Evolutionary conservation across 1,284 basidiomycete genomes (phyloP).

Genomic region (Abortiporus biennis): DNA sequence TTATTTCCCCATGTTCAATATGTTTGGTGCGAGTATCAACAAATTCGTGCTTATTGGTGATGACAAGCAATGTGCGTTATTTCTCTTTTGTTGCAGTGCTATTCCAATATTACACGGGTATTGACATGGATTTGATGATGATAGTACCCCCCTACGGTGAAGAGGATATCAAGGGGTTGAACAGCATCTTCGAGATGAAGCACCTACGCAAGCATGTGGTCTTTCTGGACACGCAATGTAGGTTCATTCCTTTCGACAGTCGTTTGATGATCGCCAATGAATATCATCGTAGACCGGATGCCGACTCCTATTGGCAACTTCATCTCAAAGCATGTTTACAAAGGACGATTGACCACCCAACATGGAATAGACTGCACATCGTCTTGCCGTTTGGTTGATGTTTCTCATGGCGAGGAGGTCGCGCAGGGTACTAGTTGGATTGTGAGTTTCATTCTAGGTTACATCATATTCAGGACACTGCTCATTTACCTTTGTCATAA

Average conservation of each 20-base stretch:
- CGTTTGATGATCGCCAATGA: neutral
- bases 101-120: no score
- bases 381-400: conserved; percentile 35
- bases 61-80: conserved; percentile 59
- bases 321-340: conserved; percentile 39
- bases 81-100: no score
- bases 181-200: conserved; percentile 39
- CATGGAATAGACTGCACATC: conserved; percentile 23
- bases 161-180: conserved; percentile 31
- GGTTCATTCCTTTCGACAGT: conserved; percentile 10
- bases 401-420: conserved; percentile 31
- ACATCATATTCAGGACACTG: no score
- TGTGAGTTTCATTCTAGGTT: no score
- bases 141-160: conserved; percentile 45
- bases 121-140: conserved; percentile 2
- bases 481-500: conserved; percentile 13
- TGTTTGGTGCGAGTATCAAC: conserved; percentile 36
- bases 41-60: conserved; percentile 74
- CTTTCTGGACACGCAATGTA: conserved; percentile 43
- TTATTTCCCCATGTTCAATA: conserved; percentile 47
- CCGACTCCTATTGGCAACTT: conserved; percentile 40
- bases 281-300: conserved; percentile 36
- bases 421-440: conserved; percentile 33
- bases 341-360: conserved; percentile 27
- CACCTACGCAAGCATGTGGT: conserved; percentile 29